A percentile compares a stretch with the other conserved stretches of the same genome.
These are phyloP conservation scores for Heliocybe sulcata DNA, from an alignment of 1,284 basidiomycete genomes.

Conservation along the genomic window DNA sequence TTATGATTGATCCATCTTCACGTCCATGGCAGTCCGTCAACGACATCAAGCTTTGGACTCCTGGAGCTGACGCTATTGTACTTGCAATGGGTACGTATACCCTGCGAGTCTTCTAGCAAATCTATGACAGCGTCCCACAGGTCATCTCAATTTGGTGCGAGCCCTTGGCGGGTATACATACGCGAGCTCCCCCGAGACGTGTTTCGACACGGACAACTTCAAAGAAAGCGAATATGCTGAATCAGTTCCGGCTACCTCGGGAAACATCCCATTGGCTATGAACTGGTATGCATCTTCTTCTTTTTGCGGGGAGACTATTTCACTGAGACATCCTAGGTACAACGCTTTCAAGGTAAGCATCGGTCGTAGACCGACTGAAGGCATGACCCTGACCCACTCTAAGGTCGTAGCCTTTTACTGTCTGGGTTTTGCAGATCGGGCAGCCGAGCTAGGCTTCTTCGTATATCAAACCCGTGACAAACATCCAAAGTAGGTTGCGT, in stretches of 20 bases:
- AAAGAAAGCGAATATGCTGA: constrained; percentile 47
- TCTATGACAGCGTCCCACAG: constrained; percentile 19
- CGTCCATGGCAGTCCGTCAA: constrained; percentile 38
- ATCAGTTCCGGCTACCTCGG: constrained; percentile 32
- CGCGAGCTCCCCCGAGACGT: constrained; percentile 35
- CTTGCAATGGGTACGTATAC: constrained; percentile 41
- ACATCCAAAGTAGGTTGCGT: constrained; percentile 49
- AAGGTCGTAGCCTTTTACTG: constrained; percentile 56
- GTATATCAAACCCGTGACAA: constrained; percentile 47
- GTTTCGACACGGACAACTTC: constrained; percentile 55
- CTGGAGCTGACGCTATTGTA: constrained; percentile 43
- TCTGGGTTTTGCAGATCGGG: constrained; percentile 48
- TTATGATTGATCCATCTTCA: background rate
- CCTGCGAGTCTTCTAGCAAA: background rate
- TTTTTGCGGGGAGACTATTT: constrained; percentile 4
- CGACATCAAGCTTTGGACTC: constrained; percentile 50
- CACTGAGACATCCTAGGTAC: constrained; percentile 34
- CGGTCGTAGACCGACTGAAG: background rate
- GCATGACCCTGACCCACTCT: constrained; percentile 1
- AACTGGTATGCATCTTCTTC: constrained; percentile 38
- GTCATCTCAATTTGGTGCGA: constrained; percentile 52
- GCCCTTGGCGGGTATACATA: constrained; percentile 54
- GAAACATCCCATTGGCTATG: constrained; percentile 42
- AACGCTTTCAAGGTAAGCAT: constrained; percentile 52
- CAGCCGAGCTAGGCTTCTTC: constrained; percentile 52